A percentile compares a stretch with the other conserved stretches of the same genome.
These are phyloP conservation scores for Fusarium longipes DNA, from an alignment of 2,329 filamentous ascomycete genomes.

Conservation along the genomic window DNA sequence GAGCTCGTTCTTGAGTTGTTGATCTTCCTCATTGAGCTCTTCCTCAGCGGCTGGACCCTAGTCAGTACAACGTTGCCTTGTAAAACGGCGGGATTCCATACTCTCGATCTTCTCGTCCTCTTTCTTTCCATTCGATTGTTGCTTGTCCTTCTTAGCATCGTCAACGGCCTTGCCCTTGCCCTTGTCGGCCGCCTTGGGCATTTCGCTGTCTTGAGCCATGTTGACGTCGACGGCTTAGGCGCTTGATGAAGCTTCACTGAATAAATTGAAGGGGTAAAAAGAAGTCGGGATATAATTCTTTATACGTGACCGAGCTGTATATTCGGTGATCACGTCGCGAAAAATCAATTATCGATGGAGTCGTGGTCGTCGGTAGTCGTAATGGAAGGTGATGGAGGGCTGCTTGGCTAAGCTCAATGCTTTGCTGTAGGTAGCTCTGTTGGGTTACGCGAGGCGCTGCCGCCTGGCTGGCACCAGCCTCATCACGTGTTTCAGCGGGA, in stretches of 20 bases:
- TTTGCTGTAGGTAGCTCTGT: slow-evolving; percentile 51
- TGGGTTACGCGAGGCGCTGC: slow-evolving; percentile 60
- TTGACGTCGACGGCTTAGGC: slow-evolving; percentile 54
- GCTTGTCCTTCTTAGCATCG: slow-evolving; percentile 76
- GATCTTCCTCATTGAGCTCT: slow-evolving; percentile 97
- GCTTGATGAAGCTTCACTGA: slow-evolving; percentile 43
- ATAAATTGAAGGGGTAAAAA: slow-evolving; percentile 26
- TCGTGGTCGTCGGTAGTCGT: slow-evolving; percentile 43
- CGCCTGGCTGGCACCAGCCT: slow-evolving; percentile 53
- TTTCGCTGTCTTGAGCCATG: slow-evolving; percentile 96
- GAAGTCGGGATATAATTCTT: slow-evolving; percentile 7
- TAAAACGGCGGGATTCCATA: slow-evolving; percentile 47
- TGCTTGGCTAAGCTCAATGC: slow-evolving; percentile 54
- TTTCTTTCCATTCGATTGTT: slow-evolving; percentile 78
- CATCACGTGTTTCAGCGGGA: slow-evolving; percentile 47
- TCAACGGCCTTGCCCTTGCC: slow-evolving; percentile 93
- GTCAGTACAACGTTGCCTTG: slow-evolving; percentile 39
- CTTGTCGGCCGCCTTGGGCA: slow-evolving; percentile 87
- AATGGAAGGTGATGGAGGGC: slow-evolving; percentile 54
- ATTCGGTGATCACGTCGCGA: slow-evolving; percentile 17
- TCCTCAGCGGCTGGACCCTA: slow-evolving; percentile 64
- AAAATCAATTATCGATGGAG: slow-evolving; percentile 36
- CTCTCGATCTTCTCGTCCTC: slow-evolving; percentile 72
- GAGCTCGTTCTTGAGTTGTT: slow-evolving; percentile 97
- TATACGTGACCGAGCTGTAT: slow-evolving; percentile 14